Conservation (phyloP, 345 rosid species). For the Lepidium sativum region DNA sequence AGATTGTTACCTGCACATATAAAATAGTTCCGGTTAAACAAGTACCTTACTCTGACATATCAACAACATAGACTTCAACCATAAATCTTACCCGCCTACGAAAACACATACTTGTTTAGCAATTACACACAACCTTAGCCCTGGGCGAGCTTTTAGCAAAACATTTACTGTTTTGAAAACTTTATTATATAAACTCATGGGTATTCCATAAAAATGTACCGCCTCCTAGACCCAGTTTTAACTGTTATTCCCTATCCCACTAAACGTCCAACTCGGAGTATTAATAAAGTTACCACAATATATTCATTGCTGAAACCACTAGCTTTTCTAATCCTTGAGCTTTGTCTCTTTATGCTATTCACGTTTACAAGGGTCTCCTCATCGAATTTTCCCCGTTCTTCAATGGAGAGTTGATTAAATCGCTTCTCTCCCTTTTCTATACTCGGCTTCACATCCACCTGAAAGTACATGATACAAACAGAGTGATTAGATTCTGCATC, state of each 20-base stretch:
- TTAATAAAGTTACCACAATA: conserved; percentile 58
- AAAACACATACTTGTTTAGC: background rate
- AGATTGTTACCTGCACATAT: conserved; percentile 54
- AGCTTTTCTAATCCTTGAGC: conserved; percentile 43
- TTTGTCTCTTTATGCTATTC: conserved; percentile 62
- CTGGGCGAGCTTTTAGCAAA: background rate
- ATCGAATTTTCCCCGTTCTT: conserved; percentile 91
- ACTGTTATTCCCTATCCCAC: background rate
- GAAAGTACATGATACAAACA: conserved; percentile 1
- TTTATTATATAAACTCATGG: background rate
- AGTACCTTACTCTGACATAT: background rate
- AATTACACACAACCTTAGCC: background rate
- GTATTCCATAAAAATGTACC: background rate
- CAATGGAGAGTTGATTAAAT: conserved; percentile 87
- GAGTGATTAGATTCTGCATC: conserved; percentile 4
- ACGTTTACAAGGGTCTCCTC: conserved; percentile 95
- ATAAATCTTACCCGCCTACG: background rate
- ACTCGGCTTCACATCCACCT: conserved; percentile 74
- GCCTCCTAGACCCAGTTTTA: background rate
- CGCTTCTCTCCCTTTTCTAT: conserved; percentile 79
- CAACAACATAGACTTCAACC: background rate
- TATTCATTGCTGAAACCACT: conserved; percentile 76
- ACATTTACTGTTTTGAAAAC: background rate
- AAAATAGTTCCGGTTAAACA: background rate
- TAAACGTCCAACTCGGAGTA: background rate